Evolutionary conservation across 768 basidiomycete species (phyloP).

Genomic region (Xerocomellus dryophilus): DNA sequence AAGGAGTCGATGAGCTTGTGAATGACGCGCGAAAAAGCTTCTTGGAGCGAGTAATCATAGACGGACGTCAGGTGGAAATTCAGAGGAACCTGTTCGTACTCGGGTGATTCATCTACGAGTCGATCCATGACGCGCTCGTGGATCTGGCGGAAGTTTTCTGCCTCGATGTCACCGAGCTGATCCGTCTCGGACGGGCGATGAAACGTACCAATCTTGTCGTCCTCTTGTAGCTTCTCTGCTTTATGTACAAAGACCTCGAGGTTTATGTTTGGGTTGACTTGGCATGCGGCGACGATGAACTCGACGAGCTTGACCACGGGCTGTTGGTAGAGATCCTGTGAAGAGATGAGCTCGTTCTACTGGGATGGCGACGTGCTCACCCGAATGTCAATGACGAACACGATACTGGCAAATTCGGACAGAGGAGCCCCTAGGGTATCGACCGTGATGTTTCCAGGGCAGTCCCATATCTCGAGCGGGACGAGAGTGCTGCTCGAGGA

Average conservation of each 20-base stretch:
- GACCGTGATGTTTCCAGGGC: conserved; percentile 80
- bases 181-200: not conserved
- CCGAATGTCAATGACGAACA: conserved; percentile 95
- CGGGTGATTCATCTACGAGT: conserved; percentile 69
- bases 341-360: conserved; percentile 1
- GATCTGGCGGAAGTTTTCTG: conserved; percentile 90
- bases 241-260: conserved; percentile 96
- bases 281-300: conserved; percentile 73
- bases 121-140: conserved; percentile 84
- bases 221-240: conserved; percentile 86
- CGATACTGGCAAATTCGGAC: conserved; percentile 75
- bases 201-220: conserved; percentile 79
- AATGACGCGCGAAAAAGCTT: conserved; percentile 87
- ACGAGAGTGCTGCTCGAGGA: conserved; percentile 68
- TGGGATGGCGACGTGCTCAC: conserved; percentile 39
- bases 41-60: conserved; percentile 87
- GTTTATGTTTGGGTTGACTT: conserved; percentile 70
- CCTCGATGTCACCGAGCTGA: not conserved
- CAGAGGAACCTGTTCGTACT: conserved; percentile 73
- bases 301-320: conserved; percentile 80
- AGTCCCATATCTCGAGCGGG: conserved; percentile 94
- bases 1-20: conserved; percentile 84
- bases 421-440: conserved; percentile 76
- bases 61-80: conserved; percentile 92
- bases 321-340: conserved; percentile 78